A percentile compares a stretch with the other conserved stretches of the same genome.
Evolutionary conservation across 768 basidiomycete species (phyloP).

Genomic region (Serendipita sp.): DNA sequence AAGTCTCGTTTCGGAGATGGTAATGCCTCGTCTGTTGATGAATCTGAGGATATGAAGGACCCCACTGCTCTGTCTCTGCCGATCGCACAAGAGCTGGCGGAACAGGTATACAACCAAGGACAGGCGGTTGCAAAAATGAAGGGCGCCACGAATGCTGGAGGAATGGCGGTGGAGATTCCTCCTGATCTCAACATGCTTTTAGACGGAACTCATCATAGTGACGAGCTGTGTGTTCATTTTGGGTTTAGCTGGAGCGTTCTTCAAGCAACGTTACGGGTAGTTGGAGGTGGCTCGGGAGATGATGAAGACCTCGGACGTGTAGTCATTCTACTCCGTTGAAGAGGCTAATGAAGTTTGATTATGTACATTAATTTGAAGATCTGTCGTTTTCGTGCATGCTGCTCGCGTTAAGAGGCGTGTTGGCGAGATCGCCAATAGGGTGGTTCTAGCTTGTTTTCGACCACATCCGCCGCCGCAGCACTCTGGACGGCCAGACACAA

Average conservation of each 20-base stretch:
- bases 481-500: too few relatives aligned
- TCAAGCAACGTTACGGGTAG: constrained; percentile 47
- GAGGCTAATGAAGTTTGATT: too few relatives aligned
- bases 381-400: too few relatives aligned
- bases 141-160: constrained; percentile 9
- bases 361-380: too few relatives aligned
- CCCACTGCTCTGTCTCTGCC: constrained; percentile 14
- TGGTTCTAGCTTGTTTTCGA: too few relatives aligned
- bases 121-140: neutral
- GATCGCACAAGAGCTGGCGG: constrained; percentile 29
- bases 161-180: constrained; percentile 28
- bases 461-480: too few relatives aligned
- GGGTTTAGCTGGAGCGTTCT: constrained; percentile 71
- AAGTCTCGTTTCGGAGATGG: neutral
- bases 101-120: constrained; percentile 18
- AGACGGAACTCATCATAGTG: constrained; percentile 83
- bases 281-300: constrained; percentile 36
- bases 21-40: neutral
- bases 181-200: constrained; percentile 41
- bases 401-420: too few relatives aligned
- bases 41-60: constrained; percentile 8
- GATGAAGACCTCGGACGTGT: constrained; percentile 59
- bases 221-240: constrained; percentile 73
- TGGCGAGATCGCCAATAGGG: too few relatives aligned
- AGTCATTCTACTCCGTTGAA: constrained; percentile 55